These are phyloP conservation scores for Maudiozyma serrabonitensis DNA, from an alignment of 805 yeast species.

Conservation along the genomic window DNA sequence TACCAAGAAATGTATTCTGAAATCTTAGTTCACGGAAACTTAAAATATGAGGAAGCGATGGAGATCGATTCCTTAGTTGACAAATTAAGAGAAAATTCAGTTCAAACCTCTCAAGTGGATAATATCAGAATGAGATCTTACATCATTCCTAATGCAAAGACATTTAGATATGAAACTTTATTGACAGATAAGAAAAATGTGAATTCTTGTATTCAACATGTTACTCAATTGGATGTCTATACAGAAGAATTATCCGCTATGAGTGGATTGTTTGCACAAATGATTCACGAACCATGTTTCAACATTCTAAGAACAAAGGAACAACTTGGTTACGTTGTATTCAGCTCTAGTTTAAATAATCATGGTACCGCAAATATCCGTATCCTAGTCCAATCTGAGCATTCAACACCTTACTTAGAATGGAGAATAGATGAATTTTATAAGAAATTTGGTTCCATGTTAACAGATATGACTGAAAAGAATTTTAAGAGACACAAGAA, in stretches of 20 bases:
- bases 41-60: constrained; percentile 43
- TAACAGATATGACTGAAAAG: constrained; percentile 45
- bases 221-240: constrained; percentile 57
- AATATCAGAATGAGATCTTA: constrained; percentile 32
- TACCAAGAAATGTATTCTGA: constrained; percentile 56
- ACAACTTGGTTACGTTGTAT: constrained; percentile 91
- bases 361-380: constrained; percentile 54
- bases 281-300: constrained; percentile 80
- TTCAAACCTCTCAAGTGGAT: constrained; percentile 23
- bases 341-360: constrained; percentile 58
- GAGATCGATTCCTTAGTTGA: constrained; percentile 38
- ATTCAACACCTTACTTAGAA: constrained; percentile 63
- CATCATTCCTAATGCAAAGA: constrained; percentile 32
- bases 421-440: constrained; percentile 66
- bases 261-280: constrained; percentile 59
- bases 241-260: constrained; percentile 35
- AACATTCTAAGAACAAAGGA: constrained; percentile 85
- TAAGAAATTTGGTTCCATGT: constrained; percentile 33
- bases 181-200: constrained; percentile 61
- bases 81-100: constrained; percentile 36
- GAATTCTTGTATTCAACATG: constrained; percentile 77
- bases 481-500: constrained; percentile 62
- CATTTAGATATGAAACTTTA: constrained; percentile 37
- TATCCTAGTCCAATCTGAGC: constrained; percentile 76
- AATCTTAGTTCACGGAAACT: constrained; percentile 70